Evolutionary conservation across 2,329 filamentous ascomycete genomes (phyloP).

Genomic region (Beauveria brongniartii): DNA sequence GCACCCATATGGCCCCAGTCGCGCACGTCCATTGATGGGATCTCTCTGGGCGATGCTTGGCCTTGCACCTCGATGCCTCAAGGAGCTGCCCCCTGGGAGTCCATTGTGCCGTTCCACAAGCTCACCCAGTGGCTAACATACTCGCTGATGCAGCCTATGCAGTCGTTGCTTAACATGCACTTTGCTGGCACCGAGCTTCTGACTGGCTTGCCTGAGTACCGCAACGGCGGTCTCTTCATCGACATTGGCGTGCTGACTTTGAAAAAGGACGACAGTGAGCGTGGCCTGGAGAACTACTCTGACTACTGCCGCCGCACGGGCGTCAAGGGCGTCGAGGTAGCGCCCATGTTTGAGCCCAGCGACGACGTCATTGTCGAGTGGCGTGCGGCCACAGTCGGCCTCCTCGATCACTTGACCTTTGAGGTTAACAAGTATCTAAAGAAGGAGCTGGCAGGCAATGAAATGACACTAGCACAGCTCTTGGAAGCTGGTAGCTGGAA

Average conservation of each 20-base stretch:
- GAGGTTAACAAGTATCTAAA: constrained; percentile 57
- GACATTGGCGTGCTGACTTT: constrained; percentile 74
- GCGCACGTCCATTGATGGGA: constrained; percentile 77
- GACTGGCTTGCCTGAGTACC: constrained; percentile 84
- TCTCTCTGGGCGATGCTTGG: constrained; percentile 90
- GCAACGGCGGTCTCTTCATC: constrained; percentile 83
- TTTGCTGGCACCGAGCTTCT: constrained; percentile 75
- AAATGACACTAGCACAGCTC: constrained; percentile 78
- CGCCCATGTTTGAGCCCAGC: constrained; percentile 49
- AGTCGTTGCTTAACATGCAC: constrained; percentile 68
- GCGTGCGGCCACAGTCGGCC: constrained; percentile 54
- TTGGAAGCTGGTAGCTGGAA: constrained; percentile 97
- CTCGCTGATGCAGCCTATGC: constrained; percentile 88
- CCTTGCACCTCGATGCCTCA: constrained; percentile 74
- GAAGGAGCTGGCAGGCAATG: constrained; percentile 54
- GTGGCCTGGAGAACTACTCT: constrained; percentile 56
- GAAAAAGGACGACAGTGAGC: constrained; percentile 59
- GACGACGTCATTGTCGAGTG: constrained; percentile 59
- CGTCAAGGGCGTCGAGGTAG: constrained; percentile 49
- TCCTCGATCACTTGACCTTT: constrained; percentile 45
- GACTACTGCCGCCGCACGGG: constrained; percentile 66
- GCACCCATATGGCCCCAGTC: constrained; percentile 82
- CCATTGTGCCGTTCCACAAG: constrained; percentile 86
- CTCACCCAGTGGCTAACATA: constrained; percentile 92
- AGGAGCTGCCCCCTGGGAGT: constrained; percentile 58